Base-by-base conservation (phyloP, 495 filamentous ascomycete genomes). In the Penicillium angulare region DNA sequence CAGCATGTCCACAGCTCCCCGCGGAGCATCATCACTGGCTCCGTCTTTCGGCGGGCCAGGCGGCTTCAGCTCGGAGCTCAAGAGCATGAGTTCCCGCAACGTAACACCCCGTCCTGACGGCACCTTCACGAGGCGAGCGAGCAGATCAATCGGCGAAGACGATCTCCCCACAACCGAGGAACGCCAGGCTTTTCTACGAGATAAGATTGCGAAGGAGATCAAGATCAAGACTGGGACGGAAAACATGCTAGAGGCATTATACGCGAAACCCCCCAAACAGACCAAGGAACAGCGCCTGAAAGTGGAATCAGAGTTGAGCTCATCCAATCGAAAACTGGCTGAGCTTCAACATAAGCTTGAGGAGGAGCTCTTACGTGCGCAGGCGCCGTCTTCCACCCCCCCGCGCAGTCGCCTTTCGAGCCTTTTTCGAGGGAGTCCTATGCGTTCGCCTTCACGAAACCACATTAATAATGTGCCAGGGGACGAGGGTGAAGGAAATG, bases 171-270 rank as follows among this genome's bases (percentile, higher is more conserved):
- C 80, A 4, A 81, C 83, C 5, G 92, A 97, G 65, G 82, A 90
- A 66, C 83, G 83, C 13, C 80, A 95, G 56, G 80, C 82, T 21
- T 73, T 82, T 34, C 76, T 95, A 51, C 81, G 85, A 49, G 90
- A 96, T 60, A 82, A 83, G 63, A 85, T 98, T 49, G 91, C 88
- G 41, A 90, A 92, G 59, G 93, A 97, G 66, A 86, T 88, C 70
- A 97, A 97, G 76, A 97, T 97, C 63, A 97, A 95, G 70, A 86
- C 89, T 50, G 93, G 93, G 20, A 96, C 92, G 44, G 93, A 98
- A 77, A 98, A 98, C 65, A 83, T 97, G 79, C 71, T 98, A 43
- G 93, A 97, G 72, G 93, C 92, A 15, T 66, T 98, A 50, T 87
- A 95, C 60, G 75, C 84, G n/a, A 98, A 98, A 69, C 96, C 93